A percentile compares a stretch with the other conserved stretches of the same genome.
phyloP scores from a whole-genome alignment of 495 filamentous ascomycete species.

The Podospora tetraspora region DNA sequence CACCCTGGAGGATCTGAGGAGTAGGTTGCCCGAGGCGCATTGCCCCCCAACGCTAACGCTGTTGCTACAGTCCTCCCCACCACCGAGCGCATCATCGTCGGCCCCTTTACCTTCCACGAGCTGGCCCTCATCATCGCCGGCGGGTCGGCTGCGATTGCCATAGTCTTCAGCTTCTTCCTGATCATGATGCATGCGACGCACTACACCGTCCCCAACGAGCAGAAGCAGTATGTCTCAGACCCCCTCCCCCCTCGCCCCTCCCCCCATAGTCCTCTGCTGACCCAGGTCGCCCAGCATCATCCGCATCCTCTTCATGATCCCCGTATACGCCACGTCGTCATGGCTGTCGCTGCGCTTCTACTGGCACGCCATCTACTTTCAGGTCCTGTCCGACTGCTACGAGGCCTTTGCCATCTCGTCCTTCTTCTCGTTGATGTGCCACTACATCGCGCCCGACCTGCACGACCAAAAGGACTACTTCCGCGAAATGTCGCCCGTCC shows the following conservation, averaged over 20 bases:
- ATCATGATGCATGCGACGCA: conserved; percentile 75
- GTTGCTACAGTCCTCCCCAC: conserved; percentile 19
- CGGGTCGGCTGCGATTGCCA: conserved; percentile 50
- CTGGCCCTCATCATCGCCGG: conserved; percentile 50
- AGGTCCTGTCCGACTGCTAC: conserved; percentile 79
- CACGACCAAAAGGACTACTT: conserved; percentile 89
- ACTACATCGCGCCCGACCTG: conserved; percentile 73
- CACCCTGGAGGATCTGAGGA: conserved; percentile 51
- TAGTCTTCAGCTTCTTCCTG: conserved; percentile 54
- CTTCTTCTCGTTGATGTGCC: conserved; percentile 85
- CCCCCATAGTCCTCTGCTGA: not conserved
- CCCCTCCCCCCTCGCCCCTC: not conserved
- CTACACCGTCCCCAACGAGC: conserved; percentile 77
- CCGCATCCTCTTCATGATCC: conserved; percentile 87
- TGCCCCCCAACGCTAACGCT: not conserved
- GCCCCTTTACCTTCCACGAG: conserved; percentile 51
- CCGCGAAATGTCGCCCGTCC: conserved; percentile 55
- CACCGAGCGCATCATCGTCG: conserved; percentile 39
- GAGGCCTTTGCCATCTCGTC: conserved; percentile 88
- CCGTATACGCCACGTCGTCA: conserved; percentile 73
- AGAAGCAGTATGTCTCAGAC: conserved; percentile 59
- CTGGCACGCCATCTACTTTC: conserved; percentile 74
- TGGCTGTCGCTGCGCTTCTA: conserved; percentile 76
- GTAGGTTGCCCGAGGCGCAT: conserved; percentile 34
- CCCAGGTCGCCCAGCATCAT: conserved; percentile 56